phyloP scores from a whole-genome alignment of 768 basidiomycete species.

The Phaeotremella fagi region DNA sequence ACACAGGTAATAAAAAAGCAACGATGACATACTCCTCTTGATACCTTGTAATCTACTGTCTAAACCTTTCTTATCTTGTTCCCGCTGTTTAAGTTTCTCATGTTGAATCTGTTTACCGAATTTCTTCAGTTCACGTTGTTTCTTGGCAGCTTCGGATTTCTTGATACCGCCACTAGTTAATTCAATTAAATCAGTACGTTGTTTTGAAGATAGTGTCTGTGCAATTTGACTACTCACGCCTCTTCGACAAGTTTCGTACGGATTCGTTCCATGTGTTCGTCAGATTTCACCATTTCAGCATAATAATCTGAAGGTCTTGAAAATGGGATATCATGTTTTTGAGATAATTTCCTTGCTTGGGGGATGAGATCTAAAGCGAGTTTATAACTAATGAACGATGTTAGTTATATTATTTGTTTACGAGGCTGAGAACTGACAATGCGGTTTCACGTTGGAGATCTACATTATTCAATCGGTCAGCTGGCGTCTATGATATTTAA shows the following conservation, averaged over 20 bases:
- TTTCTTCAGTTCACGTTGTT: slow-evolving; percentile 92
- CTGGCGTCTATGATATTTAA: neutral
- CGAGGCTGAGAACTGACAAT: slow-evolving; percentile 64
- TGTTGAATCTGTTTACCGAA: slow-evolving; percentile 96
- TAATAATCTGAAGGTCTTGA: slow-evolving; percentile 91
- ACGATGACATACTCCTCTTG: slow-evolving; percentile 82
- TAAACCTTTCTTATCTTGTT: slow-evolving; percentile 85
- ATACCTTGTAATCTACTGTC: slow-evolving; percentile 77
- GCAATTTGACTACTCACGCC: slow-evolving; percentile 38
- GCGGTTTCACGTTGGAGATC: slow-evolving; percentile 92
- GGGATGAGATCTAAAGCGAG: slow-evolving; percentile 83
- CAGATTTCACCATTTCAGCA: slow-evolving; percentile 97
- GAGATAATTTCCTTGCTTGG: slow-evolving; percentile 68
- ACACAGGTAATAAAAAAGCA: too few relatives aligned
- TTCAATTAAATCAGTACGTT: neutral
- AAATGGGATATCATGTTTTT: slow-evolving; percentile 70
- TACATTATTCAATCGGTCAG: slow-evolving; percentile 27
- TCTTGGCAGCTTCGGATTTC: slow-evolving; percentile 82
- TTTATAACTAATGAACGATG: slow-evolving; percentile 66
- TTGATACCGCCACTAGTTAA: slow-evolving; percentile 65
- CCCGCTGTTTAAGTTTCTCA: slow-evolving; percentile 86
- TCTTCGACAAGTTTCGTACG: slow-evolving; percentile 87
- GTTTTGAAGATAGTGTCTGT: neutral
- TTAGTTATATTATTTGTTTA: neutral
- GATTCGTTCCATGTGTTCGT: slow-evolving; percentile 95